Base-by-base conservation (phyloP, 2,329 filamentous ascomycete genomes). In the Botryotinia globosa region DNA sequence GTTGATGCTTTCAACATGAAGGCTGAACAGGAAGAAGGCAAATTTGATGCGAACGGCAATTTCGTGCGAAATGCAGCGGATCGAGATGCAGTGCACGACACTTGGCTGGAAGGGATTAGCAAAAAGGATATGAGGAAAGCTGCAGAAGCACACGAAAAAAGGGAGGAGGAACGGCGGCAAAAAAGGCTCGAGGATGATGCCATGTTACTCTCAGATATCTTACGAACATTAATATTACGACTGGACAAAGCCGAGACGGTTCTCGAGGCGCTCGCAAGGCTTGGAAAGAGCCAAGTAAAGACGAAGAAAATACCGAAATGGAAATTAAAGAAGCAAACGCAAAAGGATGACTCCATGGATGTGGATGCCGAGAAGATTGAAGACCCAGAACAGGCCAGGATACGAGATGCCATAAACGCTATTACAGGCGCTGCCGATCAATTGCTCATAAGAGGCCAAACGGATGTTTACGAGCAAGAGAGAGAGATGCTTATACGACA, bases 1-100 rank as follows among this genome's bases (percentile, higher is more conserved):
- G 87, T 99, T 9, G 96, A 98, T 81, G 95, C 95, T 4, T 99
- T 99, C 86, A 98, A 99, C 80, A 92, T 99, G 86, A 90, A 89
- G 73, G 85, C 88, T 20, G 96, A 99, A 82, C 91, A 97, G 81
- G 94, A 98, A 79, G 95, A 98, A 77, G 96, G 96, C 1, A 88
- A 90, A 18, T 99, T 98, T 79, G 96, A 99, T 80, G 92, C 96
- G 77, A 85, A 90, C 1, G 95, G 95, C 16, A 99, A 98, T 81
- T 99, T 90, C 81, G 89, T 99, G 62, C 90, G 96, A 72, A 97
- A 97, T 82, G 94, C 94, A 0, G 88, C 84, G 14, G 96, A 99
- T 78, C 93, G 94, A 0, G 94, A 98, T 77, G 93, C 94, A 0
- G 89, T 92, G 37, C 94, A 99, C 81, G 96, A 99, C 83, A 88